Evolutionary conservation across 176 grass and related monocot genomes (phyloP).

Genomic region (Phoenix dactylifera): DNA sequence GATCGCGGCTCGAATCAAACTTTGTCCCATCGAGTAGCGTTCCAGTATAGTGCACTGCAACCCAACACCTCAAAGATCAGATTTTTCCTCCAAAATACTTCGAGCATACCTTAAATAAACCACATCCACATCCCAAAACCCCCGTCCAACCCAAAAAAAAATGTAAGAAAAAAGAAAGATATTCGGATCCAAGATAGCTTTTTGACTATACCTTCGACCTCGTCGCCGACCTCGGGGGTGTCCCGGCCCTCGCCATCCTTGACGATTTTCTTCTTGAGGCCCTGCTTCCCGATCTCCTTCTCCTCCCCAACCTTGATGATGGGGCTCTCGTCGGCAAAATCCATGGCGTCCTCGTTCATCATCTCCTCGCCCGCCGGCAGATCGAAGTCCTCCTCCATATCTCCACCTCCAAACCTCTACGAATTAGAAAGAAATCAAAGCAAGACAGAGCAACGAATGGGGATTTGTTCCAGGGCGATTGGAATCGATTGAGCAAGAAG

Average conservation of each 20-base stretch:
- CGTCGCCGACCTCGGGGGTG: conserved; percentile 77
- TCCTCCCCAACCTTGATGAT: conserved; percentile 71
- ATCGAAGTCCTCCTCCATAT: conserved; percentile 92
- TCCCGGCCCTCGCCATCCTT: conserved; percentile 85
- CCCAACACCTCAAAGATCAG: conserved; percentile 13
- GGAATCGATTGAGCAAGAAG: not conserved
- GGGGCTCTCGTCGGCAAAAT: conserved; percentile 40
- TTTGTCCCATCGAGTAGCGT: conserved; percentile 96
- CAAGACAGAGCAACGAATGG: conserved; percentile 18
- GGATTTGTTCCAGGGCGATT: conserved; percentile 33
- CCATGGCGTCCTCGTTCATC: conserved; percentile 38
- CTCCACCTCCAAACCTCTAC: not conserved
- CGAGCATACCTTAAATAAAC: not conserved
- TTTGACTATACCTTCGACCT: conserved; percentile 66
- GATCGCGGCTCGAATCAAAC: conserved; percentile 90
- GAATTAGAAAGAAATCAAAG: conserved; percentile 3
- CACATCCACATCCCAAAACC: not conserved
- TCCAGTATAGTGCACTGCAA: conserved; percentile 90
- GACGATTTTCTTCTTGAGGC: conserved; percentile 92
- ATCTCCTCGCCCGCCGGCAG: conserved; percentile 35
- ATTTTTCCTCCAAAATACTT: not conserved
- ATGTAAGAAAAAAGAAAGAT: too few relatives aligned
- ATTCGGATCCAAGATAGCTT: too few relatives aligned
- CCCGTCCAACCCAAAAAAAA: too few relatives aligned
- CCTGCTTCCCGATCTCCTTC: conserved; percentile 92